These are phyloP conservation scores for Colletotrichum incanum DNA, from an alignment of 2,329 filamentous ascomycete species.

Conservation along the genomic window DNA sequence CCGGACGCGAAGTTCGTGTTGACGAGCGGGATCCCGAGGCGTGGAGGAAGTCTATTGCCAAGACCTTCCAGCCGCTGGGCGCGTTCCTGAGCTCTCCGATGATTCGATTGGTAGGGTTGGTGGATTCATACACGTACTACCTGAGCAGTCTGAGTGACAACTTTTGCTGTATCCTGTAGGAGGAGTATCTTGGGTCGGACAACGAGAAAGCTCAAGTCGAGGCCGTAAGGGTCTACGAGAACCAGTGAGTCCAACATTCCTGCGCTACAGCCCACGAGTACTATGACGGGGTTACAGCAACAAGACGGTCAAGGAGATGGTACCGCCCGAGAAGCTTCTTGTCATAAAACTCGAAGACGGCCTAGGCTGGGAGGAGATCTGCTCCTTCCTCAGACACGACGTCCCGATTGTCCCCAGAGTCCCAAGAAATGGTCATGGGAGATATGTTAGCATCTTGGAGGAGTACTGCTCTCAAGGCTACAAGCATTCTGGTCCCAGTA, in stretches of 20 bases:
- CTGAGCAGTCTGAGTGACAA: conserved; percentile 3
- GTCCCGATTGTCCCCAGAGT: conserved; percentile 49
- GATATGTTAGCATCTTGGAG: conserved; percentile 25
- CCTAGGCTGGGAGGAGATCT: conserved; percentile 55
- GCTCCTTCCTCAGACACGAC: conserved; percentile 50
- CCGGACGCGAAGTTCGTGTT: conserved; percentile 56
- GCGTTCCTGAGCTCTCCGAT: conserved; percentile 12
- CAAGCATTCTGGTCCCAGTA: conserved; percentile 7
- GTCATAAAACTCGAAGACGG: conserved; percentile 52
- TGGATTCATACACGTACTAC: conserved; percentile 28
- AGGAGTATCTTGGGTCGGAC: not conserved
- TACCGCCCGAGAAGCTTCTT: conserved; percentile 50
- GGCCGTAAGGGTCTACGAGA: conserved; percentile 28
- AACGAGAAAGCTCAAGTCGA: not conserved
- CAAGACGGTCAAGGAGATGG: conserved; percentile 46
- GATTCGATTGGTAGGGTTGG: not conserved
- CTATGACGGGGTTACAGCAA: conserved; percentile 41
- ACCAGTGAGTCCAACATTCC: not conserved
- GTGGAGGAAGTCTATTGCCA: conserved; percentile 51
- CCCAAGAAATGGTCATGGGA: conserved; percentile 44
- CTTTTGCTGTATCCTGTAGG: conserved; percentile 17
- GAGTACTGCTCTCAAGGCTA: conserved; percentile 19
- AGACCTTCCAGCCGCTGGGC: conserved; percentile 45
- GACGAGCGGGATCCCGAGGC: conserved; percentile 52
- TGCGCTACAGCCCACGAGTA: too few relatives aligned